A percentile compares a stretch with the other conserved stretches of the same genome.
Evolutionary conservation across 2,329 filamentous ascomycete genomes (phyloP).

Genomic region (Parastagonospora nodorum): DNA sequence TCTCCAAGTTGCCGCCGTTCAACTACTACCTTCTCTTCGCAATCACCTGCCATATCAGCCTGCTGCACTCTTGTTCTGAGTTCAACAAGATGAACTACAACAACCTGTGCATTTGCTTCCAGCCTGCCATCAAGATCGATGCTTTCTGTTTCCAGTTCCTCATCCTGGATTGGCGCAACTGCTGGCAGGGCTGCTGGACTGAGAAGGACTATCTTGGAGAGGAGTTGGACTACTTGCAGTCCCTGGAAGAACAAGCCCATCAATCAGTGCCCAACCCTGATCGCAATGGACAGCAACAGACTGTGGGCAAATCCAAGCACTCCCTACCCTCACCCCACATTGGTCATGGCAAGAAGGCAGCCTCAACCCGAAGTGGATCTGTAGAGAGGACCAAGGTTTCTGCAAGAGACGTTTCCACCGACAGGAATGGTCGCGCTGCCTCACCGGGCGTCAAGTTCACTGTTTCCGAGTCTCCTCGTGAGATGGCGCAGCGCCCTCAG

Average conservation of each 20-base stretch:
- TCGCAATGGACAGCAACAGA: constrained; percentile 33
- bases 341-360: constrained; percentile 31
- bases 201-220: constrained; percentile 69
- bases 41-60: constrained; percentile 92
- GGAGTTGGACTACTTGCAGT: constrained; percentile 38
- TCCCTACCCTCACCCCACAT: constrained; percentile 31
- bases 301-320: constrained; percentile 30
- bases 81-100: constrained; percentile 99
- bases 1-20: constrained; percentile 92
- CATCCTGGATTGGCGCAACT: constrained; percentile 93
- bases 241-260: constrained; percentile 21
- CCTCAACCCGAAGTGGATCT: constrained; percentile 36
- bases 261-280: constrained; percentile 25
- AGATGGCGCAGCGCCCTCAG: constrained; percentile 23
- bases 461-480: constrained; percentile 28
- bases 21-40: constrained; percentile 98
- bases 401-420: constrained; percentile 35
- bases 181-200: constrained; percentile 95
- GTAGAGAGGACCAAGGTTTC: constrained; percentile 35
- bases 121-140: constrained; percentile 96
- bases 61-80: constrained; percentile 86
- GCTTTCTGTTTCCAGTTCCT: constrained; percentile 94
- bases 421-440: constrained; percentile 40
- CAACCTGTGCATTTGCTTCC: constrained; percentile 95
- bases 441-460: constrained; percentile 32